phyloP scores from a whole-genome alignment of 345 rosid species.

The Trapa incisa region DNA sequence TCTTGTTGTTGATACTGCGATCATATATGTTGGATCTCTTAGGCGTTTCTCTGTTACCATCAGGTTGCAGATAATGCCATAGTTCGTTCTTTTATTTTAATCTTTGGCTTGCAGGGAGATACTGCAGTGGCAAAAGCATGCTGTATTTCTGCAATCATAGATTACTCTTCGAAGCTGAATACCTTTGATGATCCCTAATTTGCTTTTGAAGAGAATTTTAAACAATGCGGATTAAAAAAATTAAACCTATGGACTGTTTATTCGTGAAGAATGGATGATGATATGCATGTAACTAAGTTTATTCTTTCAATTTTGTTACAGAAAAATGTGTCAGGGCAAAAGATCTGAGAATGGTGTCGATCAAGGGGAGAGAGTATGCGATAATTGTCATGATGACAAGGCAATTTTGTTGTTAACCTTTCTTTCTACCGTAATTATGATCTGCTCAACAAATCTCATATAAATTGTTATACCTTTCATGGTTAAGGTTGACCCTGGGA shows the following conservation, averaged over 20 bases:
- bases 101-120: background rate
- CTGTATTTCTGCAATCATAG: background rate
- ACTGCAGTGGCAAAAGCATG: background rate
- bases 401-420: conserved; percentile 17
- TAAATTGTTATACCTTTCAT: background rate
- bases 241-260: background rate
- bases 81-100: background rate
- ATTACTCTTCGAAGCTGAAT: background rate
- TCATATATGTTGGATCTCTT: background rate
- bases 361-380: conserved; percentile 17
- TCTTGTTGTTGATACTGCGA: background rate
- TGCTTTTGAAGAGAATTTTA: background rate
- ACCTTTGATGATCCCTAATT: background rate
- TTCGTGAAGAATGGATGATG: background rate
- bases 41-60: background rate
- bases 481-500: conserved; percentile 40
- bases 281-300: background rate
- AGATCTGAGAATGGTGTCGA: conserved; percentile 20
- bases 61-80: background rate
- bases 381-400: conserved; percentile 11
- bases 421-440: background rate
- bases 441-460: background rate
- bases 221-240: background rate
- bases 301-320: conserved; percentile 11
- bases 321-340: conserved; percentile 26